These are phyloP conservation scores for Lenwebbia sp. DNA, from an alignment of 345 rosid genomes.

Conservation along the genomic window DNA sequence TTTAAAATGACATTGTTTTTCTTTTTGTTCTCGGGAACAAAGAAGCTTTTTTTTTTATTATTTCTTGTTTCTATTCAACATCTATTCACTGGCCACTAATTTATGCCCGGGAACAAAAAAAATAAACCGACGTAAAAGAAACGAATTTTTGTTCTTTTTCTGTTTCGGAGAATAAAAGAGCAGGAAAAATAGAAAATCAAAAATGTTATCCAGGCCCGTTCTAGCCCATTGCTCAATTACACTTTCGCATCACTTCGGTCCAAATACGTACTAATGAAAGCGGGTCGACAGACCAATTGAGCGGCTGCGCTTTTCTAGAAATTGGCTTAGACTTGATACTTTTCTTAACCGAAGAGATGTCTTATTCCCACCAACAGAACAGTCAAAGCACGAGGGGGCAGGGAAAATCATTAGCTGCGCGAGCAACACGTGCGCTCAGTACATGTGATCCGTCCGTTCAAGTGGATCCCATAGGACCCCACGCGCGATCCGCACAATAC, in stretches of 20 bases:
- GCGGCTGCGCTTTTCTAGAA: not conserved
- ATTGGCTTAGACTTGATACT: not conserved
- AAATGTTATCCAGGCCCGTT: too few species aligned
- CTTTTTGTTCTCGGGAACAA: too few species aligned
- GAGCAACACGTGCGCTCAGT: not conserved
- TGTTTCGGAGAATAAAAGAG: too few species aligned
- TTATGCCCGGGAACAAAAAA: too few species aligned
- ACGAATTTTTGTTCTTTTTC: too few species aligned
- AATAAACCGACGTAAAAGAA: too few species aligned
- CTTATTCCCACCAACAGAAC: not conserved
- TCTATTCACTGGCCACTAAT: too few species aligned
- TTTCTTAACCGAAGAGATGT: not conserved
- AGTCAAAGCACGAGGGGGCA: not conserved
- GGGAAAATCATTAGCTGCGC: not conserved
- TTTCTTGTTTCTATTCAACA: too few species aligned
- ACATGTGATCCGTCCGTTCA: not conserved
- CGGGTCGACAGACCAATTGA: not conserved
- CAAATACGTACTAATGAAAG: not conserved
- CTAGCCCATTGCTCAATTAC: not conserved
- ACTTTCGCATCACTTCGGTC: not conserved
- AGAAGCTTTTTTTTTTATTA: too few species aligned
- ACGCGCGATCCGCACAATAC: not conserved
- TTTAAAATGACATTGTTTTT: too few species aligned
- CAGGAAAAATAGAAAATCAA: too few species aligned
- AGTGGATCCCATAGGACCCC: not conserved